A percentile compares a stretch with the other conserved stretches of the same genome.
These are phyloP conservation scores for Penicillium canariense DNA, from an alignment of 495 filamentous ascomycete species.

Conservation along the genomic window DNA sequence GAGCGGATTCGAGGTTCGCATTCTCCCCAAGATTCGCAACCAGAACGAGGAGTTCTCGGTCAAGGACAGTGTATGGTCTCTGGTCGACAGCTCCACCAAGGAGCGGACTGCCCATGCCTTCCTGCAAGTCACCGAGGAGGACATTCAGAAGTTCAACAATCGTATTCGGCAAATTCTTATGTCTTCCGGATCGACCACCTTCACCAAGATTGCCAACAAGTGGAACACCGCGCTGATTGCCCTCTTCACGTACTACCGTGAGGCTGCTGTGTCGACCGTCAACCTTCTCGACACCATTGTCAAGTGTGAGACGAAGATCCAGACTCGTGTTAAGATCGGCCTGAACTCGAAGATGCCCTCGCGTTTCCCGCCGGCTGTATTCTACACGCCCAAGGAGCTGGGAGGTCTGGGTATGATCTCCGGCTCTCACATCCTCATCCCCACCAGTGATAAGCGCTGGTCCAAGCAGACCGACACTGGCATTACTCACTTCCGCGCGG, in stretches of 20 bases:
- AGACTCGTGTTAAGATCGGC: constrained; percentile 98
- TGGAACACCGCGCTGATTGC: constrained; percentile 99
- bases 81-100: constrained; percentile 94
- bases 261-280: constrained; percentile 96
- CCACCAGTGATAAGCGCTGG: constrained; percentile 97
- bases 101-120: constrained; percentile 98
- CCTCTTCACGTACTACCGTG: constrained; percentile 99
- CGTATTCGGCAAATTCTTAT: constrained; percentile 98
- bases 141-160: constrained; percentile 99
- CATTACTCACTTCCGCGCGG: constrained; percentile 94
- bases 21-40: constrained; percentile 94
- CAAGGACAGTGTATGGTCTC: constrained; percentile 97
- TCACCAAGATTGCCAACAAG: constrained; percentile 99
- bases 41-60: constrained; percentile 94
- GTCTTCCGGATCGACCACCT: constrained; percentile 97
- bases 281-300: constrained; percentile 96
- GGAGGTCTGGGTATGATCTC: constrained; percentile 99
- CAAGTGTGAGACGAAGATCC: constrained; percentile 99
- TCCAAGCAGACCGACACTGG: constrained; percentile 97
- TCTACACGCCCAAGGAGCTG: constrained; percentile 98
- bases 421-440: constrained; percentile 96
- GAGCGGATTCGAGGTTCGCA: constrained; percentile 97
- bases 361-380: constrained; percentile 96
- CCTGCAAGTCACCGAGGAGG: constrained; percentile 96
- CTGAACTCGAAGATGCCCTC: constrained; percentile 99